phyloP scores from a whole-genome alignment of 805 yeast species.

The Pichia insulana region DNA sequence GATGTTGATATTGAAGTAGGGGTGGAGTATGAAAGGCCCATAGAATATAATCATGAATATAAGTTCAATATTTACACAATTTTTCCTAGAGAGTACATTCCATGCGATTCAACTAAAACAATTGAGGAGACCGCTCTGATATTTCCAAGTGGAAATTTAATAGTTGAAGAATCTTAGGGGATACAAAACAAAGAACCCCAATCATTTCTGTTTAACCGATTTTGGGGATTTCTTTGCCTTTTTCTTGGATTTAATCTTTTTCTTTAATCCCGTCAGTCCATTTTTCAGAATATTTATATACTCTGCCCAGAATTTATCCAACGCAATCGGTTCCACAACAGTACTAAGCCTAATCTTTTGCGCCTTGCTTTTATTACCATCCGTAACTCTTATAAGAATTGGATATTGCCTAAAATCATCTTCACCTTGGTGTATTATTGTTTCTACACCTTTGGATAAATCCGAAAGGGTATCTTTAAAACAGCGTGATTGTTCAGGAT shows the following conservation, averaged over 20 bases:
- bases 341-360: constrained; percentile 61
- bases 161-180: constrained; percentile 22
- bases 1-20: constrained; percentile 27
- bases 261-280: constrained; percentile 68
- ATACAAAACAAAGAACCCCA: background rate
- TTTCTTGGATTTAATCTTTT: constrained; percentile 73
- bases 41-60: constrained; percentile 36
- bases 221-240: constrained; percentile 36
- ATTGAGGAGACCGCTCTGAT: constrained; percentile 39
- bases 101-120: constrained; percentile 16
- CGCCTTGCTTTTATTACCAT: constrained; percentile 43
- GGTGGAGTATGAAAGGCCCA: constrained; percentile 15
- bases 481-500: constrained; percentile 13
- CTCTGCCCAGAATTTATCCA: constrained; percentile 70
- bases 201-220: constrained; percentile 6
- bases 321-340: constrained; percentile 48
- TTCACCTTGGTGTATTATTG: constrained; percentile 8
- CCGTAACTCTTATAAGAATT: constrained; percentile 58
- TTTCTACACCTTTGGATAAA: constrained; percentile 12
- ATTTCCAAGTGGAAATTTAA: constrained; percentile 57
- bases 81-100: constrained; percentile 45
- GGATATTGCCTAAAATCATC: constrained; percentile 32
- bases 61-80: constrained; percentile 45
- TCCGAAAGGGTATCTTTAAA: constrained; percentile 9
- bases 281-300: constrained; percentile 61